Percentiles rank a stretch among this genome's conserved stretches.
Conservation (phyloP, 345 rosid genomes). For the Eucalyptus melliodora region DNA sequence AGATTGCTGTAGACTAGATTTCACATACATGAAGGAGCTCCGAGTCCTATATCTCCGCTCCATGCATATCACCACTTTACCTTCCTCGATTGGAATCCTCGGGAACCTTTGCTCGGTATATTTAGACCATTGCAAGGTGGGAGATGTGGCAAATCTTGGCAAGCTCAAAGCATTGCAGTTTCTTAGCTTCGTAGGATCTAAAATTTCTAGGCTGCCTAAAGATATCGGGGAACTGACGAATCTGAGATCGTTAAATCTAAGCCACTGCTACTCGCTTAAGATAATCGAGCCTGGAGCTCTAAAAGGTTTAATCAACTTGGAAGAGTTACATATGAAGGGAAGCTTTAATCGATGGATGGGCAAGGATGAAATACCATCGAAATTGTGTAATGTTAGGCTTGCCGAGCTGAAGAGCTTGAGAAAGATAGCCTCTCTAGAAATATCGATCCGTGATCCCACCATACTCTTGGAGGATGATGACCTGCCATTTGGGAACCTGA, state of each 20-base stretch:
- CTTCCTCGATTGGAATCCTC: no score
- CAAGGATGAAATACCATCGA: not conserved
- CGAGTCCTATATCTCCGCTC: no score
- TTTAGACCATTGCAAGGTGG: not conserved
- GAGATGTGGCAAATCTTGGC: not conserved
- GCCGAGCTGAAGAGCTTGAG: not conserved
- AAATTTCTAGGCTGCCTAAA: not conserved
- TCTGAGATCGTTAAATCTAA: not conserved
- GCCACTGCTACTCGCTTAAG: accelerated
- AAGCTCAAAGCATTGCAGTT: not conserved
- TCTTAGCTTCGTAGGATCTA: not conserved
- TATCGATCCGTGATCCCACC: not conserved
- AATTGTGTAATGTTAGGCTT: not conserved
- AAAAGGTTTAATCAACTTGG: not conserved
- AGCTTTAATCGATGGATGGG: not conserved
- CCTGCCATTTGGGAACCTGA: not conserved
- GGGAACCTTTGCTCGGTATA: not conserved
- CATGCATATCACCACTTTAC: no score
- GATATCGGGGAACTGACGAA: not conserved
- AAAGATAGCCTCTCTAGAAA: not conserved
- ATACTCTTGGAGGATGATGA: not conserved
- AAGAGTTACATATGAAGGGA: not conserved
- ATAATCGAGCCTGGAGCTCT: not conserved
- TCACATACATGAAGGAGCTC: no score
- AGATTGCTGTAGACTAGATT: no score